A percentile compares a stretch with the other conserved stretches of the same genome.
Evolutionary conservation across 1,284 basidiomycete species (phyloP).

Genomic region (Ceratobasidium sp.): DNA sequence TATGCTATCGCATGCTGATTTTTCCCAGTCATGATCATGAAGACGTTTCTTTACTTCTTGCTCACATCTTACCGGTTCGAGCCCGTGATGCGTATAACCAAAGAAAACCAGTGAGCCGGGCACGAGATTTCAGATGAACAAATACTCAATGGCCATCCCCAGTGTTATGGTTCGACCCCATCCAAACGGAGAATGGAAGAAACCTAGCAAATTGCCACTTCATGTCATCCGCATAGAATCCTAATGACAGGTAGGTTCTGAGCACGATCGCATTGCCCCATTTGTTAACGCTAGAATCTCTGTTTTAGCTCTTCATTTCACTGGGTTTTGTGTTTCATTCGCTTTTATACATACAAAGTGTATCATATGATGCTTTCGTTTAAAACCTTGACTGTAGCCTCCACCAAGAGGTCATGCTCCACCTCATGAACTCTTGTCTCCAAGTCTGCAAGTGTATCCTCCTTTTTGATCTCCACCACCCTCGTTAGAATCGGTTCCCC

Average conservation of each 20-base stretch:
- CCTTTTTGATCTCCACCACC: constrained; percentile 80
- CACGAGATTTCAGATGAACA: not conserved
- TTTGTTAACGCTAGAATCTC: not conserved
- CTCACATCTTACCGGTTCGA: constrained; percentile 74
- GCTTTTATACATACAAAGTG: constrained; percentile 9
- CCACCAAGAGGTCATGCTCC: constrained; percentile 94
- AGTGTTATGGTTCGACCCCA: constrained; percentile 82
- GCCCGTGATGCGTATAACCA: constrained; percentile 67
- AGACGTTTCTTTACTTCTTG: constrained; percentile 77
- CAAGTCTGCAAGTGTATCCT: constrained; percentile 80
- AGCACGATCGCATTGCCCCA: not conserved
- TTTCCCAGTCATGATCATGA: constrained; percentile 61
- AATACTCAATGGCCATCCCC: not conserved
- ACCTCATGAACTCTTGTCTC: constrained; percentile 83
- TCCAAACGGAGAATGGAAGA: constrained; percentile 67
- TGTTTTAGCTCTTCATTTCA: not conserved
- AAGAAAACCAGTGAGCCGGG: constrained; percentile 75
- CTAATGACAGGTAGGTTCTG: not conserved
- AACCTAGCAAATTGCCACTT: constrained; percentile 79
- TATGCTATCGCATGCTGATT: not conserved
- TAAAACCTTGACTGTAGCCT: constrained; percentile 79
- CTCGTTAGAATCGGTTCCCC: constrained; percentile 89
- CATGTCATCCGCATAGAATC: constrained; percentile 51
- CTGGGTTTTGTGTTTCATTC: not conserved
- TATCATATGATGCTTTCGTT: constrained; percentile 56